A percentile compares a stretch with the other conserved stretches of the same genome.
Conservation (phyloP, 169 alveolate species). For the Plasmodium fragile region DNA sequence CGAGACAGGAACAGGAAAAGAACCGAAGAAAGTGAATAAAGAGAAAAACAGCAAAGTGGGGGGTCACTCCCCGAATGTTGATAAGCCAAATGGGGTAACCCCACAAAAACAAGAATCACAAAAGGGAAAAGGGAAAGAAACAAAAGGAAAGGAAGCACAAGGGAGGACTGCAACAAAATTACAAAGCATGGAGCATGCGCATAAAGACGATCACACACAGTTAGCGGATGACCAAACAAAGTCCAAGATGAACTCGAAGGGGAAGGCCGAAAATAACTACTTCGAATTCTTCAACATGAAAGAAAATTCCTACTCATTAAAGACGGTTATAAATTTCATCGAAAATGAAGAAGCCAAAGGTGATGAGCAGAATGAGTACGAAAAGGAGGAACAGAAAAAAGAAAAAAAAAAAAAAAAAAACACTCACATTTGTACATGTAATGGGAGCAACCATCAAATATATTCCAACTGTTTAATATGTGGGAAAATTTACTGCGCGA, state of each 20-base stretch:
- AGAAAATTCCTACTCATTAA: slow-evolving; percentile 41
- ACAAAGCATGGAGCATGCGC: background rate
- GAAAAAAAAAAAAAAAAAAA: slow-evolving; percentile 31
- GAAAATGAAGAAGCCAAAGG: background rate
- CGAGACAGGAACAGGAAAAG: background rate
- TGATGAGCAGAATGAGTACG: background rate
- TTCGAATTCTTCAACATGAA: slow-evolving; percentile 44
- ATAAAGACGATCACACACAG: background rate
- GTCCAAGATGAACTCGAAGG: background rate
- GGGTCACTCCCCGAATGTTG: background rate
- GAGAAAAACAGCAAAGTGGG: background rate
- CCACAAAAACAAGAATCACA: background rate
- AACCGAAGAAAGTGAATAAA: background rate
- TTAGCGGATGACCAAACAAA: background rate
- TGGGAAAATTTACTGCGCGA: slow-evolving; percentile 58
- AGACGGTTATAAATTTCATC: slow-evolving; percentile 21
- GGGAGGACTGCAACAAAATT: background rate
- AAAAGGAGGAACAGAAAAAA: background rate
- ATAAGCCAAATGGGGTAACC: background rate
- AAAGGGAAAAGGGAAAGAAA: background rate
- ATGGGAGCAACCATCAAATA: slow-evolving; percentile 44
- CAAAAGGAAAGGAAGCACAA: background rate
- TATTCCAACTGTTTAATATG: slow-evolving; percentile 62
- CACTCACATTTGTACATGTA: slow-evolving; percentile 40
- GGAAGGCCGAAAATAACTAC: slow-evolving; percentile 6